phyloP scores from a whole-genome alignment of 2,329 filamentous ascomycete species.

The Hymenoscyphus occultus region DNA sequence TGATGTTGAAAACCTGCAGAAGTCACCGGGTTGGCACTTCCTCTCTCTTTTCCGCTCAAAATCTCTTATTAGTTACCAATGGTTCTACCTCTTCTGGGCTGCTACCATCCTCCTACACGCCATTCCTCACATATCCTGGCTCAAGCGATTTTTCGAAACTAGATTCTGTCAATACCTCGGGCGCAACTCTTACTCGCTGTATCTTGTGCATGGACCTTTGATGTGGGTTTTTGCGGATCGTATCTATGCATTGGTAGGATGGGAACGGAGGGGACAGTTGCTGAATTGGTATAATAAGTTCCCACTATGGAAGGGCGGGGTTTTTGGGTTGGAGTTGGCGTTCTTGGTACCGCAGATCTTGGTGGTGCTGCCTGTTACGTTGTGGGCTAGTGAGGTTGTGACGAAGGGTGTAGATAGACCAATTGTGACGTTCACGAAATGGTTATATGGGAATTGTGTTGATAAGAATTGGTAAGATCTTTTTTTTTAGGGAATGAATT shows the following conservation, averaged over 20 bases:
- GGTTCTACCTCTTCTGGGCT: conserved; percentile 65
- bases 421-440: conserved; percentile 44
- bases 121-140: conserved; percentile 53
- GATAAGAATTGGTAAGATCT: not conserved
- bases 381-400: conserved; percentile 45
- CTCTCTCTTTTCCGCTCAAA: conserved; percentile 57
- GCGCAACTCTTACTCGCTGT: conserved; percentile 59
- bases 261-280: conserved; percentile 42
- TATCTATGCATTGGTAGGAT: conserved; percentile 60
- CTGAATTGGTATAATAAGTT: conserved; percentile 59
- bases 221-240: conserved; percentile 59
- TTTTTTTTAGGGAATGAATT: not conserved
- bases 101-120: conserved; percentile 54
- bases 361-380: conserved; percentile 49
- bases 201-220: conserved; percentile 62
- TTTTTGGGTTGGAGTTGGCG: conserved; percentile 44
- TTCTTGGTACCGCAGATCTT: conserved; percentile 51
- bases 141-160: conserved; percentile 57
- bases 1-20: conserved; percentile 47
- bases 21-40: conserved; percentile 47
- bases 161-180: conserved; percentile 60
- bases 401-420: conserved; percentile 49
- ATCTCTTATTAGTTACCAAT: conserved; percentile 63
- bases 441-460: not conserved
- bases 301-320: conserved; percentile 61